These are phyloP conservation scores for Paspalum vaginatum DNA, from an alignment of 176 grass and related monocot genomes.

Conservation along the genomic window DNA sequence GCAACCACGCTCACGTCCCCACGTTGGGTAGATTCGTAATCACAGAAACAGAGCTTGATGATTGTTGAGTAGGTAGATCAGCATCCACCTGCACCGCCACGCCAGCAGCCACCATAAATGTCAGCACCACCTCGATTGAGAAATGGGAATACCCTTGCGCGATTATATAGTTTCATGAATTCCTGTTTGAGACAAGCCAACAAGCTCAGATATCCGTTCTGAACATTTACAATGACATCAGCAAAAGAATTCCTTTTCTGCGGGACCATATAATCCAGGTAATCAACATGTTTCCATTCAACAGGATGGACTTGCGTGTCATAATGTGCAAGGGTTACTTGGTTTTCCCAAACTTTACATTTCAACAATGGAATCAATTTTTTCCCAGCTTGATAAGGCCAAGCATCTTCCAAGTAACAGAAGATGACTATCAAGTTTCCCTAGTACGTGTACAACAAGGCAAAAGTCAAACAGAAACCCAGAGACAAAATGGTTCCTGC, in stretches of 20 bases:
- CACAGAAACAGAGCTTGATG: background rate
- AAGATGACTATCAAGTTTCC: background rate
- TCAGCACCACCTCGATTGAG: too few species aligned
- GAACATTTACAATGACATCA: background rate
- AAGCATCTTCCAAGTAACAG: background rate
- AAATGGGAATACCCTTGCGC: too few species aligned
- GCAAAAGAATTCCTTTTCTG: background rate
- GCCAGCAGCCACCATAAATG: too few species aligned
- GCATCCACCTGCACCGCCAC: too few species aligned
- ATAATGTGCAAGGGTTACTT: background rate
- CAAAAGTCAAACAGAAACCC: slow-evolving; percentile 37
- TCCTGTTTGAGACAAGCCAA: background rate
- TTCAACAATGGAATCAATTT: background rate
- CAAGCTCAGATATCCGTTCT: background rate
- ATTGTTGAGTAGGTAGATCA: too few species aligned
- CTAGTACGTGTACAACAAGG: slow-evolving; percentile 36
- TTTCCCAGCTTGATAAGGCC: background rate
- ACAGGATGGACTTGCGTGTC: background rate
- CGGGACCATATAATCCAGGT: background rate
- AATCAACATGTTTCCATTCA: background rate
- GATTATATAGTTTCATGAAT: background rate
- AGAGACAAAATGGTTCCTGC: slow-evolving; percentile 41
- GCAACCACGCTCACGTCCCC: too few species aligned
- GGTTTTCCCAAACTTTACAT: background rate
- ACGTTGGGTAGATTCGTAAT: background rate